Evolutionary conservation across 1,284 basidiomycete species (phyloP), one percentile per base, ranked within the genome.

Genomic region (Pseudozyma sp.): DNA sequence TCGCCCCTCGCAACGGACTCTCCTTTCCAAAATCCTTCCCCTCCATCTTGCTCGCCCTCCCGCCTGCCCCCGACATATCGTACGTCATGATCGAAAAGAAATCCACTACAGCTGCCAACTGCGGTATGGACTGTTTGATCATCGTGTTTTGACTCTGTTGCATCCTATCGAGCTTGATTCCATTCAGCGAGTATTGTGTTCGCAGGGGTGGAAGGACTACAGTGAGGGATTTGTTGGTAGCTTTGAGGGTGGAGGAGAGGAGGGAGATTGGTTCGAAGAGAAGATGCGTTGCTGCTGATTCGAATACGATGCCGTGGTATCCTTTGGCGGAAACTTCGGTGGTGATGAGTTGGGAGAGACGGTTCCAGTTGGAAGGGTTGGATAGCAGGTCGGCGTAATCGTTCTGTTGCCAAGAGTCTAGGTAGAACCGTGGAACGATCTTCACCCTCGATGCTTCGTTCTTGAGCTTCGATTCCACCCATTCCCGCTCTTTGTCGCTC

Each of bases 11-110:
- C 17, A 79, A 31, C 5, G 71, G 67, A 30, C 75, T 79, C 33
- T 64, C 64, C 3, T 42, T 17, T 2, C 68, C 64, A 17, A 79
- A 60, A 14, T 65, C 55, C 14, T 53, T 55, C 14, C 63, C 70
- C 6, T 44, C 42, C 13, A 70, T 10, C 1, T 10, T 11, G 17
- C 58, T 65, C 1, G 50, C 45, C 4, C 59, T 19, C 0, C 76
- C 76, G 8, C 40, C 55, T 0, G 53, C 53, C 5, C 59, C 58
- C 6, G 76, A 64, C 69, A 77, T 72, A 43, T 77, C 76, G 58
- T 78, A 78, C 2, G 76, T 78, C 78, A 79, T 79, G 53, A 78
- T 55, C 17, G 50, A 64, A 13, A 77, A 50, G 33, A 13, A 68
- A 43, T 79, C 78, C 11, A 68, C 75, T 17, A 79, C 42, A 1